Evolutionary conservation across 2,329 filamentous ascomycete species (phyloP).

Genomic region (Aureobasidium sp.): DNA sequence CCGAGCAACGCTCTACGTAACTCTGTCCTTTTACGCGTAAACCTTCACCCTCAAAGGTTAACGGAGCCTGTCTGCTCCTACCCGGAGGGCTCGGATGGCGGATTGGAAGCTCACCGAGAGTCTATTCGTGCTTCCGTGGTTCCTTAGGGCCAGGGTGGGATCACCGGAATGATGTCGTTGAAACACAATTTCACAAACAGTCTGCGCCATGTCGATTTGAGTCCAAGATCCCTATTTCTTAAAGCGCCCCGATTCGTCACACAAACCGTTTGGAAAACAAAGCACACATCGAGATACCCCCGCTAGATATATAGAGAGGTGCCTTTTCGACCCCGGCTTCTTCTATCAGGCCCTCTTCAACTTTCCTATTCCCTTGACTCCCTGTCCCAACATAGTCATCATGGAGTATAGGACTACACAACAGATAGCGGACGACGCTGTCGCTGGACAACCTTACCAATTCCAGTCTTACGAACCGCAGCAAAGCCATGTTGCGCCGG

Average conservation of each 20-base stretch:
- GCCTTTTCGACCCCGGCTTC: not conserved
- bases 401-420: conserved; percentile 9
- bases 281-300: not conserved
- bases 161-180: conserved; percentile 8
- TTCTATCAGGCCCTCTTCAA: not conserved
- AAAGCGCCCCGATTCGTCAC: not conserved
- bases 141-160: not conserved
- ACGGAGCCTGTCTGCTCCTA: not conserved
- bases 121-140: too few species aligned
- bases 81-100: not conserved
- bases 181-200: not conserved
- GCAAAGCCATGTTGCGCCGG: not conserved
- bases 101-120: not conserved
- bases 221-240: not conserved
- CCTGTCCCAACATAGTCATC: not conserved
- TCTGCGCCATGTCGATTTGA: not conserved
- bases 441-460: not conserved
- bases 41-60: not conserved
- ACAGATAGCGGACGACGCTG: not conserved
- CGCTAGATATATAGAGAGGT: not conserved
- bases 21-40: not conserved
- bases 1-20: not conserved
- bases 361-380: not conserved
- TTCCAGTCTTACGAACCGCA: not conserved
- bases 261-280: not conserved